phyloP scores from a whole-genome alignment of 2,329 filamentous ascomycete species.

The Periglandula ipomoeae region DNA sequence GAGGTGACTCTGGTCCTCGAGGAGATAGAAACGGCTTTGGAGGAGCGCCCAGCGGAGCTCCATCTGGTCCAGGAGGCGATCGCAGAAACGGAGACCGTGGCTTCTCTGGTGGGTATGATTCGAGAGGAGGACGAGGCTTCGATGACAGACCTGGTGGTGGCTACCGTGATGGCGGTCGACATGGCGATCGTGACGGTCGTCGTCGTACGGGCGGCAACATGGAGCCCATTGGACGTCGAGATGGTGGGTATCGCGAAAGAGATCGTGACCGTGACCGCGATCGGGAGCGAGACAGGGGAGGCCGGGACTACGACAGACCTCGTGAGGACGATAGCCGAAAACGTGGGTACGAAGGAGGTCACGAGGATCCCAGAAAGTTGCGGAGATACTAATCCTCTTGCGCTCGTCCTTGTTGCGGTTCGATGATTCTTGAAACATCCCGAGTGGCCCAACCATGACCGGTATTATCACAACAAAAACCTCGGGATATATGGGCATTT shows the following conservation, averaged over 20 bases:
- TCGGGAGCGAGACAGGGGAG: conserved; percentile 19
- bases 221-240: conserved; percentile 67
- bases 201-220: conserved; percentile 67
- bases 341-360: conserved; percentile 66
- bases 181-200: conserved; percentile 20
- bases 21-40: conserved; percentile 36
- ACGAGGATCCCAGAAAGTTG: conserved; percentile 67
- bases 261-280: conserved; percentile 36
- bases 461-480: too few species aligned
- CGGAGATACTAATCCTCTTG: conserved; percentile 48
- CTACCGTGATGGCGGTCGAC: conserved; percentile 32
- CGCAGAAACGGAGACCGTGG: conserved; percentile 32
- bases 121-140: conserved; percentile 44
- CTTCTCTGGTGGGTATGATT: conserved; percentile 42
- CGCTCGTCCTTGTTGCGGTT: too few species aligned
- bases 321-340: conserved; percentile 52
- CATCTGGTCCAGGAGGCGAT: conserved; percentile 48
- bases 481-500: too few species aligned
- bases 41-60: conserved; percentile 44
- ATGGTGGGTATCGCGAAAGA: conserved; percentile 43
- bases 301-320: conserved; percentile 40
- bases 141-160: conserved; percentile 46
- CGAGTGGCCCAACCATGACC: too few species aligned
- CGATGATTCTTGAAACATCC: neutral
- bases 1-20: conserved; percentile 27